Conservation (phyloP, 2,329 filamentous ascomycete species). For the Fusarium marasasianum region DNA sequence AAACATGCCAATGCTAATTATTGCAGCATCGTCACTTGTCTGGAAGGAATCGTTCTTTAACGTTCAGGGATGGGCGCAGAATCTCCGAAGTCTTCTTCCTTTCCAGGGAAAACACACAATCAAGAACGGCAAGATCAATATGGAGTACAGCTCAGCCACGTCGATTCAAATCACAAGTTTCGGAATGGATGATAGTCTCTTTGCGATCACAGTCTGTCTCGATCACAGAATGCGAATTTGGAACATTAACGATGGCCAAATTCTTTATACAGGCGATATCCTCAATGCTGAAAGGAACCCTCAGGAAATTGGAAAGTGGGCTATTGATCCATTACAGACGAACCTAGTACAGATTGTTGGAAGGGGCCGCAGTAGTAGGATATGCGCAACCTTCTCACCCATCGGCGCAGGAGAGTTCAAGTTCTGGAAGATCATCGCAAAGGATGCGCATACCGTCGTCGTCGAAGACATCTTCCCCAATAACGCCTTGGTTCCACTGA, state of each 20-base stretch:
- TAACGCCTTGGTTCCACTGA: constrained; percentile 69
- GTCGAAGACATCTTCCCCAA: constrained; percentile 77
- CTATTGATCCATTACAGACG: constrained; percentile 80
- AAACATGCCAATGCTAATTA: neutral
- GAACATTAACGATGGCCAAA: constrained; percentile 84
- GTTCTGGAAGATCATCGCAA: constrained; percentile 81
- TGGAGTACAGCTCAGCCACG: constrained; percentile 74
- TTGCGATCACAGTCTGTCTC: constrained; percentile 82
- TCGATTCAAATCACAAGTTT: constrained; percentile 66
- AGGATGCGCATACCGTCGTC: constrained; percentile 69
- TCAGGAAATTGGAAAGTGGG: constrained; percentile 76
- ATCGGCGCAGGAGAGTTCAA: constrained; percentile 91
- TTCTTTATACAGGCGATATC: constrained; percentile 81
- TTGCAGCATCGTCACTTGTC: constrained; percentile 40
- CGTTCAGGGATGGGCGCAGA: constrained; percentile 76
- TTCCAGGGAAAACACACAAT: constrained; percentile 73
- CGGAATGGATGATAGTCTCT: constrained; percentile 60
- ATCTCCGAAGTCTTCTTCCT: constrained; percentile 71
- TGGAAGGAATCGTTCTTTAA: constrained; percentile 81
- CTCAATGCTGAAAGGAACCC: constrained; percentile 72
- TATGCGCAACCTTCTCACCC: constrained; percentile 86
- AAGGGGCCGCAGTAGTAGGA: constrained; percentile 59
- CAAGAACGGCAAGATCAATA: constrained; percentile 68
- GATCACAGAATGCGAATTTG: constrained; percentile 91
- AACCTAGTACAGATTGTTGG: constrained; percentile 80